These are phyloP conservation scores for Taxawa tesnikishii DNA, from an alignment of 2,329 filamentous ascomycete genomes.

Conservation along the genomic window DNA sequence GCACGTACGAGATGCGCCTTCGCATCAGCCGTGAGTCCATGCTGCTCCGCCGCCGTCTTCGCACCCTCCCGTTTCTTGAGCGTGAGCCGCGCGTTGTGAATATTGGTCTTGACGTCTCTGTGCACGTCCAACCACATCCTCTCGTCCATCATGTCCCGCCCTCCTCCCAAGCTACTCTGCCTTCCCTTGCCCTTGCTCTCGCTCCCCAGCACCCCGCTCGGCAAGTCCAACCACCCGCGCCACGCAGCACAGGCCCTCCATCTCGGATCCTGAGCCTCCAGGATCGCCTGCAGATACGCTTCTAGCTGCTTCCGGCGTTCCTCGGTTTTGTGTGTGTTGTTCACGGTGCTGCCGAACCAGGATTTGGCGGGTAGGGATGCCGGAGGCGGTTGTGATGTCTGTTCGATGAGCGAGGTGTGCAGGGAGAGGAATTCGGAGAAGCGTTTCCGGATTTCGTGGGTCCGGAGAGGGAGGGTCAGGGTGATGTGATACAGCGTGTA, in stretches of 20 bases:
- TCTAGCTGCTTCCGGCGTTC: constrained; percentile 57
- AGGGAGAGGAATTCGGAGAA: constrained; percentile 69
- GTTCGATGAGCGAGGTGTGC: constrained; percentile 47
- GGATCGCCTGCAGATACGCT: constrained; percentile 58
- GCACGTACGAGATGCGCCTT: constrained; percentile 62
- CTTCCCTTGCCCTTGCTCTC: constrained; percentile 11
- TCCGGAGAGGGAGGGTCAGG: constrained; percentile 62
- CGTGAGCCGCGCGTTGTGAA: constrained; percentile 55
- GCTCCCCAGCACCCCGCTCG: constrained; percentile 31
- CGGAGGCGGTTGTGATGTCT: constrained; percentile 53
- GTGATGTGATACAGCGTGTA: constrained; percentile 72
- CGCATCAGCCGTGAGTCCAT: constrained; percentile 52
- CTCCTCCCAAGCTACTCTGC: background rate
- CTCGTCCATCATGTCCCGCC: constrained; percentile 25
- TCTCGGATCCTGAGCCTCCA: constrained; percentile 58
- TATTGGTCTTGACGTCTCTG: constrained; percentile 56
- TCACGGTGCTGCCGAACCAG: constrained; percentile 64
- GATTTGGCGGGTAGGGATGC: constrained; percentile 57
- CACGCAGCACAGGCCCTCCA: constrained; percentile 66
- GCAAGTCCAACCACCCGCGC: constrained; percentile 62
- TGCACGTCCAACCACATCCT: constrained; percentile 68
- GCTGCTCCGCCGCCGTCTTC: constrained; percentile 44
- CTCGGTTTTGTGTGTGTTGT: constrained; percentile 57
- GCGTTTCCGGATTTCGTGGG: constrained; percentile 65
- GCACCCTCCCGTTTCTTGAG: constrained; percentile 58